Evolutionary conservation across 1,284 basidiomycete genomes (phyloP), one percentile per base, ranked within the genome.

Genomic region (Phellinidium pouzarii): DNA sequence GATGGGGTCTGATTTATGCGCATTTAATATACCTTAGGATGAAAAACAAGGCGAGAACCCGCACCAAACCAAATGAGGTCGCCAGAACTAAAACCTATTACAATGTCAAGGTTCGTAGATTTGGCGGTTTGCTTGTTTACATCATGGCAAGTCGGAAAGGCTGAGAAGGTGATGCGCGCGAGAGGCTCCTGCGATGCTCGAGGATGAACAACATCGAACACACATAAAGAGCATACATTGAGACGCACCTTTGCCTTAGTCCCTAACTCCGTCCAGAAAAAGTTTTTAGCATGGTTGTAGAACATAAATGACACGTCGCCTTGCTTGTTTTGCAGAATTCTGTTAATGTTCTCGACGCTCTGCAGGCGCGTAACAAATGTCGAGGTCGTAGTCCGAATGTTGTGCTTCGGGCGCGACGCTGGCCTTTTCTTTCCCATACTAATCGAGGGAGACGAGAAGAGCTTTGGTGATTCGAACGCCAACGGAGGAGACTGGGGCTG

Each of bases 31-130:
- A 17, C 40, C n/a, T n/a, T 26, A 20, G 22, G 12, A 44, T 14
- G 37, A 36, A 45, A 48, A 48, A 46, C 38, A 17, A 23, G 29
- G 22, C 56, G 37, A n/a, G 9, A 20, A 53, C 41, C 68, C 74
- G 58, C 60, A 87, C 89, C 90, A 56, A 96, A 76, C 91, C 94
- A 96, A 48, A 99, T 71, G 22, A 99, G 73, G 68, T 99, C 95
- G 12, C 95, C 95, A 0, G 91, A 88, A 58, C 76, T 78, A 65
- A 99, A 98, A 2, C 95, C 95, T 60, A 99, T 87, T 52, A 98
- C 78, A 9, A 97, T 76, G 64, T 99, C 96, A 37, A 98, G 71
- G 42, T 83, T 79, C 48, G 91, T 87, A 3, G 84, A 73, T 8
- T 80, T 82, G 7, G 86, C 81, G 1, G 92, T 97, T 6, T 80